These are phyloP conservation scores for Xylaria sp. DNA, from an alignment of 495 filamentous ascomycete genomes.

Conservation along the genomic window DNA sequence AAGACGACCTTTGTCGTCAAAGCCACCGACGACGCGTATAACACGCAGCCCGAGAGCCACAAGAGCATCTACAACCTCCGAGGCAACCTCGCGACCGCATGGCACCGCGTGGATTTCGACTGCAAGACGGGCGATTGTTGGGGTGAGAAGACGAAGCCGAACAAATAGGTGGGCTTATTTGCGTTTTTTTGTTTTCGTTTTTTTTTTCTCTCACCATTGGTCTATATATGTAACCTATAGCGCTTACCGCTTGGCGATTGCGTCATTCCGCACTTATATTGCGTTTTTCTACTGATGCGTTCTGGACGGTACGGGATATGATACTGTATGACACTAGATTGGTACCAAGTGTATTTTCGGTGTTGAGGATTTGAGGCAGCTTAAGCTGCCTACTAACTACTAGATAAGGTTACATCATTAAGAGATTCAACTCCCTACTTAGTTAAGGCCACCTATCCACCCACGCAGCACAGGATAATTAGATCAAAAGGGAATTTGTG, in stretches of 20 bases:
- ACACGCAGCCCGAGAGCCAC: constrained; percentile 61
- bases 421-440: constrained; percentile 3
- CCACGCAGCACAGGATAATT: neutral
- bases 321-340: neutral
- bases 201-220: no score
- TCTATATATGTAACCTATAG: neutral
- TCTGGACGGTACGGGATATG: constrained; percentile 1
- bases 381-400: neutral
- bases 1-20: constrained; percentile 59
- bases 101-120: constrained; percentile 56
- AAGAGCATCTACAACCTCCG: constrained; percentile 60
- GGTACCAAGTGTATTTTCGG: constrained; percentile 7
- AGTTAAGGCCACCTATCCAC: neutral
- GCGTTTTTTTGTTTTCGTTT: neutral
- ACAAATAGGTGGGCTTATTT: constrained; percentile 3
- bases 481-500: neutral
- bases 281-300: neutral
- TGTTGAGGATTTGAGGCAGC: constrained; percentile 9
- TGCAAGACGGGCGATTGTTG: constrained; percentile 19
- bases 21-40: constrained; percentile 64
- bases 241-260: constrained; percentile 5
- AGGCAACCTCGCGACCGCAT: constrained; percentile 62
- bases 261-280: neutral
- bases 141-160: constrained; percentile 15
- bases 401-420: neutral